Evolutionary conservation across 2,329 filamentous ascomycete genomes (phyloP).

Genomic region (Samsoniella hepiali): DNA sequence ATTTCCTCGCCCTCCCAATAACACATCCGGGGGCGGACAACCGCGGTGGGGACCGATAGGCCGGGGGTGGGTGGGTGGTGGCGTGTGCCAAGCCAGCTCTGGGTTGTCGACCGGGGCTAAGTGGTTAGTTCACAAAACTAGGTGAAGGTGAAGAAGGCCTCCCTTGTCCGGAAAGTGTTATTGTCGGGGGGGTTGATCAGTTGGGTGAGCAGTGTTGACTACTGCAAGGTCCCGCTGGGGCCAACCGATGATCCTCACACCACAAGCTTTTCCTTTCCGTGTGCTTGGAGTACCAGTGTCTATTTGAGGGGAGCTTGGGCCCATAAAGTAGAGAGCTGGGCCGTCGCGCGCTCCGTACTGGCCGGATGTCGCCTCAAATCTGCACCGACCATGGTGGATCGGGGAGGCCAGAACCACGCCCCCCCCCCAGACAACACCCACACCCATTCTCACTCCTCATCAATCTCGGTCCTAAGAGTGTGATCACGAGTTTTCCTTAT

Average conservation of each 20-base stretch:
- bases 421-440: background rate
- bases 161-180: background rate
- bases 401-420: background rate
- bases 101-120: background rate
- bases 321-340: background rate
- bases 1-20: background rate
- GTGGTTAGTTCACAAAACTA: background rate
- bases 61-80: background rate
- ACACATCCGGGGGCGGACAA: background rate
- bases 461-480: constrained; percentile 5
- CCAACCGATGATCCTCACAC: background rate
- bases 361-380: background rate
- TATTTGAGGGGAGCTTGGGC: background rate
- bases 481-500: too few species aligned
- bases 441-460: background rate
- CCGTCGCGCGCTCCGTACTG: background rate
- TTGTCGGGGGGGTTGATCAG: too few species aligned
- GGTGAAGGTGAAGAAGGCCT: background rate
- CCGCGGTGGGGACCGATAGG: background rate
- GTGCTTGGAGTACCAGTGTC: background rate
- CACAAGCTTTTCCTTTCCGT: background rate
- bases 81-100: background rate
- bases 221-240: background rate
- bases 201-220: background rate
- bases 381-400: background rate